Evolutionary conservation across 805 yeast species (phyloP), one percentile per base, ranked within the genome.

Genomic region (Ogataea pilisensis): DNA sequence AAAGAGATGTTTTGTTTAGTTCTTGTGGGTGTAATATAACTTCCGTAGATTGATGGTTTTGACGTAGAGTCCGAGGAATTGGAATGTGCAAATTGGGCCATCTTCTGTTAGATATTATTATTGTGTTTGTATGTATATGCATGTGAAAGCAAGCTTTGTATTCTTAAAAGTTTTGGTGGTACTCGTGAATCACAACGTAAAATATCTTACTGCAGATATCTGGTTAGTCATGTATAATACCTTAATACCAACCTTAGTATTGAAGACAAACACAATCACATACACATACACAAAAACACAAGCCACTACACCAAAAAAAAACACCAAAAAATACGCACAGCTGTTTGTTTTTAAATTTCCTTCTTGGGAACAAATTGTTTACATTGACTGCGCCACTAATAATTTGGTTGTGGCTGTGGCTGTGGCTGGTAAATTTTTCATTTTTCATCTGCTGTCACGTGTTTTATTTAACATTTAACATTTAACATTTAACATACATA

Each of bases 71-170:
- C 24, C n/a, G 44, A 20, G 3, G 34, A 11, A 12, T 44, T n/a
- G 8, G 51, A 42, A 20, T 47, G 49, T 11, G 53, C 45, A 36
- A 49, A 44, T 21, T 45, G 53, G 3, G 40, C 50, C 53, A 49
- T 49, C 21, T n/a, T n/a, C n/a, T n/a, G n/a, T n/a, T n/a, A n/a
- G n/a, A n/a, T n/a, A n/a, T n/a, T n/a, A n/a, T n/a, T n/a, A n/a
- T n/a, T n/a, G n/a, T n/a, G n/a, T n/a, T n/a, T n/a, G n/a, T n/a
- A n/a, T n/a, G n/a, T n/a, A n/a, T n/a, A n/a, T n/a, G n/a, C n/a
- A n/a, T n/a, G n/a, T n/a, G n/a, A n/a, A n/a, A n/a, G n/a, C n/a
- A n/a, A n/a, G n/a, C n/a, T n/a, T n/a, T n/a, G n/a, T n/a, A n/a
- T n/a, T n/a, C n/a, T n/a, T n/a, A n/a, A n/a, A n/a, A n/a, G n/a